These are phyloP conservation scores for Amauroascus niger DNA, from an alignment of 2,329 filamentous ascomycete genomes.

Conservation along the genomic window DNA sequence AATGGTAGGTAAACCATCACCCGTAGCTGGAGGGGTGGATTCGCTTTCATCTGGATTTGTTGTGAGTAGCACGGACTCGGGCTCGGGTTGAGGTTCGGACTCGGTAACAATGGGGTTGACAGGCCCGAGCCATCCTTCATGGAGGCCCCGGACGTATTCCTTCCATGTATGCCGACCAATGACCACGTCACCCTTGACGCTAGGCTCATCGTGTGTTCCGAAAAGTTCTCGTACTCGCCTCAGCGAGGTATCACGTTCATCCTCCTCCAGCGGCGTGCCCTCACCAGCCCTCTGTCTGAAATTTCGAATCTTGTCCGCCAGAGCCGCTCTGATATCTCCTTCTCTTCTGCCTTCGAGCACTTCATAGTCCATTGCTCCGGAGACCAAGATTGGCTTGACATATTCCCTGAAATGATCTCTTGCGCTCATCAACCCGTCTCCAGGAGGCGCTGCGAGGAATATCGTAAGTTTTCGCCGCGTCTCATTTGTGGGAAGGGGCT, in stretches of 20 bases:
- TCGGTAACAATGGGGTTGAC: constrained; percentile 42
- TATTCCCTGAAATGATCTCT: constrained; percentile 95
- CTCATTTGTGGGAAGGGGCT: constrained; percentile 60
- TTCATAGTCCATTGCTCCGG: constrained; percentile 88
- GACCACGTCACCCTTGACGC: constrained; percentile 71
- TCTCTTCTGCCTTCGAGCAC: constrained; percentile 85
- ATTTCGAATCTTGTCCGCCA: constrained; percentile 75
- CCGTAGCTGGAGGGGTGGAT: constrained; percentile 1
- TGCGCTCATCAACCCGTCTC: constrained; percentile 71
- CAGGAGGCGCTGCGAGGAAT: constrained; percentile 75
- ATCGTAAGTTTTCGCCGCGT: constrained; percentile 78
- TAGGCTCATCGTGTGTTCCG: constrained; percentile 61
- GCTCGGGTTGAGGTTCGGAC: constrained; percentile 17
- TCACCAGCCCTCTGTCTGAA: constrained; percentile 52
- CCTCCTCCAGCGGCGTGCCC: constrained; percentile 36
- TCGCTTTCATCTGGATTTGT: constrained; percentile 2
- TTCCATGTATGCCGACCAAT: constrained; percentile 93
- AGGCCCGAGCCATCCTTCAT: constrained; percentile 93
- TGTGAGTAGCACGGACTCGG: constrained; percentile 16
- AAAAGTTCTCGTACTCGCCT: constrained; percentile 54
- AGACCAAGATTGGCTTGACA: constrained; percentile 82
- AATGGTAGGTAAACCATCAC: constrained; percentile 21
- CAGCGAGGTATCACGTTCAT: constrained; percentile 52
- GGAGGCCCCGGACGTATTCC: constrained; percentile 84
- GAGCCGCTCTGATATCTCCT: constrained; percentile 79